Evolutionary conservation across 257 asterid species (phyloP), one percentile per base, ranked within the genome.

Genomic region (Salvia rosmarinus): DNA sequence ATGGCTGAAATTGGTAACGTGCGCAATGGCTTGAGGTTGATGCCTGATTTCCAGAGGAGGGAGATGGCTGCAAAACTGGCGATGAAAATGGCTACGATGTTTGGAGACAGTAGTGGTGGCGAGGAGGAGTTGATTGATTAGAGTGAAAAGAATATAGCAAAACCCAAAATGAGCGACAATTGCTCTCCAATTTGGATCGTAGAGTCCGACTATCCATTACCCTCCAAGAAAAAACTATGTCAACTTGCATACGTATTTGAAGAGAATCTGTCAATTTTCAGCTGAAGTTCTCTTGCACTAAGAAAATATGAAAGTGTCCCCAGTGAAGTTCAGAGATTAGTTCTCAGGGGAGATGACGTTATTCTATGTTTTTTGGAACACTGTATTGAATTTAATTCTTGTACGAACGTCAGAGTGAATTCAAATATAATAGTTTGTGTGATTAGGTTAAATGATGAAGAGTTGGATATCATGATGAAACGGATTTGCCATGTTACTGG

Each of bases 31-130:
- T 82, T 89, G 73, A 88, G 98, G 70, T 78, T 91, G 83, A 79
- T 95, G 86, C 98, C 99, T 2, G 98, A 95, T 81, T 95, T 89
- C 75, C 98, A 91, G 82, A 88, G 98, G 83, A 82, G 96, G 83
- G 99, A 95, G 74, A 89, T 89, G 91, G 98, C 98, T 67, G 99
- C 94, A 34, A 91, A 91, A 61, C 75, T 94, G 65, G 98, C 99
- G 47, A 83, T 87, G 96, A 94, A 86, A 81, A 94, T 93, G 96
- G 98, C 98, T 50, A 50, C 85, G 1, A 90, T 94, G 99, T 91
- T 94, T 83, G 97, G 90, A 39, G 96, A 88, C 59, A 64, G 86
- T 42, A 94, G 96, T 64, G 97, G 81, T 49, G 95, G 85, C 61
- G 98, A 90, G 71, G 74, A 74, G 82, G 86, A 67, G 61, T 79